Evolutionary conservation across 2,329 filamentous ascomycete genomes (phyloP).

Genomic region (Zarea fungicola): DNA sequence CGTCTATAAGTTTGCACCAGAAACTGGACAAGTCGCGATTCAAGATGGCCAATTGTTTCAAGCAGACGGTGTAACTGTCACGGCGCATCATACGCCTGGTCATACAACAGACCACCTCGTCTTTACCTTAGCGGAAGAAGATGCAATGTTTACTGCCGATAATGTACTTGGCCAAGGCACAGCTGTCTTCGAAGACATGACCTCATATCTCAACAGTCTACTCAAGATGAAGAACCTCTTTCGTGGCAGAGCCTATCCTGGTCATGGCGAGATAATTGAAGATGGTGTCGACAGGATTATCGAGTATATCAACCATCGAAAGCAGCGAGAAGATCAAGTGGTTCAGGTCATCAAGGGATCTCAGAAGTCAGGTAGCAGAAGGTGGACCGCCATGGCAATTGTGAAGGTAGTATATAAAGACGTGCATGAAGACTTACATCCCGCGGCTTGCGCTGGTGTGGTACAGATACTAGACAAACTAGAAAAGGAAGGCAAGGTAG

Average conservation of each 20-base stretch:
- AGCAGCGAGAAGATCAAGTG: constrained; percentile 74
- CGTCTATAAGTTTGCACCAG: constrained; percentile 63
- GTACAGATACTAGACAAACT: constrained; percentile 77
- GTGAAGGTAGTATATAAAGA: constrained; percentile 84
- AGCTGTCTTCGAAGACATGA: constrained; percentile 75
- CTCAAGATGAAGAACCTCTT: constrained; percentile 63
- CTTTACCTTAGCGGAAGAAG: constrained; percentile 70
- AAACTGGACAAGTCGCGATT: constrained; percentile 39
- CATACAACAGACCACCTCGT: constrained; percentile 81
- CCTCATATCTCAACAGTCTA: constrained; percentile 62
- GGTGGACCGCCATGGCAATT: constrained; percentile 71
- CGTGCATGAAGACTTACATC: constrained; percentile 68
- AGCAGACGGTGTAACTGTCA: constrained; percentile 59
- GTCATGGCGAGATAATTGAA: constrained; percentile 75
- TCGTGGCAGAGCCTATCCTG: constrained; percentile 71
- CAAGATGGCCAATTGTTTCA: constrained; percentile 48
- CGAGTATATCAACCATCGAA: constrained; percentile 80
- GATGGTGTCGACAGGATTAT: constrained; percentile 65
- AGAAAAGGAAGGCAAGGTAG: constrained; percentile 63
- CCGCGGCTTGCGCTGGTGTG: constrained; percentile 70
- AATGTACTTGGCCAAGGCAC: constrained; percentile 86
- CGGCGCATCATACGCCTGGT: constrained; percentile 56
- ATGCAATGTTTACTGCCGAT: constrained; percentile 83
- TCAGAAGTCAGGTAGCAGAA: constrained; percentile 18
- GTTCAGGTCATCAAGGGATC: constrained; percentile 52